Evolutionary conservation across 352 stramenopile genomes (phyloP), one percentile per base, ranked within the genome.

Genomic region (Peronospora destructor): DNA sequence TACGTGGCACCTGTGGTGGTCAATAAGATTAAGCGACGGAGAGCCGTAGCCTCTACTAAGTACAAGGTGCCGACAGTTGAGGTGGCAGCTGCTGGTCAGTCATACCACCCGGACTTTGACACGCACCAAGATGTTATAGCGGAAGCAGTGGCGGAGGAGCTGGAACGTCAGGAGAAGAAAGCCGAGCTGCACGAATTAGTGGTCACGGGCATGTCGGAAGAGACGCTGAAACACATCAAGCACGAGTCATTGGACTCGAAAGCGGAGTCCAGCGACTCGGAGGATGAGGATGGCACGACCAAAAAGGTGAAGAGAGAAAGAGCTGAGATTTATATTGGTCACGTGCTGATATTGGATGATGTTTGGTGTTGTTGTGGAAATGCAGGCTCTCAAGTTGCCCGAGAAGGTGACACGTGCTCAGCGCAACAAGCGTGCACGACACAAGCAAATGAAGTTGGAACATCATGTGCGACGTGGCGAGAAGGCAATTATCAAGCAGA

Each of bases 401-500:
- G 65, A 73, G 45, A 74, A 86, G 48, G 59, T 91, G 30, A 93
- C 83, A 26, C 68, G 68, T 19, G 74, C 64, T 28, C 71, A 88
- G 40, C 80, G 78, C 40, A 91, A 93, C 66, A 89, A 87, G 52
- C 80, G 73, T 35, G 72, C 66, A 14, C 76, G 83, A 28, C 83
- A 91, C 63, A 87, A 89, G 56, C 62, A 84, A 53, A 81, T 90
- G 70, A 73, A 88, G 60, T 60, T 85, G 42, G 60, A 87, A 32
- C 74, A 90, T 47, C 60, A 76, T 45, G 47, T 63, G 13, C 72
- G 80, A 34, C 64, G 76, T 56, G 68, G 66, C 21, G 67, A 88
- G 39, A 89, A 90, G 57, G 48, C 71, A n/a, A 71, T 91, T 32
- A 56, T 90, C 51, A 90, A 90, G 65, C 83, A 93, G 53, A 93